Evolutionary conservation across 2,329 filamentous ascomycete species (phyloP), one percentile per base, ranked within the genome.

Genomic region (Calonectria hongkongensis): DNA sequence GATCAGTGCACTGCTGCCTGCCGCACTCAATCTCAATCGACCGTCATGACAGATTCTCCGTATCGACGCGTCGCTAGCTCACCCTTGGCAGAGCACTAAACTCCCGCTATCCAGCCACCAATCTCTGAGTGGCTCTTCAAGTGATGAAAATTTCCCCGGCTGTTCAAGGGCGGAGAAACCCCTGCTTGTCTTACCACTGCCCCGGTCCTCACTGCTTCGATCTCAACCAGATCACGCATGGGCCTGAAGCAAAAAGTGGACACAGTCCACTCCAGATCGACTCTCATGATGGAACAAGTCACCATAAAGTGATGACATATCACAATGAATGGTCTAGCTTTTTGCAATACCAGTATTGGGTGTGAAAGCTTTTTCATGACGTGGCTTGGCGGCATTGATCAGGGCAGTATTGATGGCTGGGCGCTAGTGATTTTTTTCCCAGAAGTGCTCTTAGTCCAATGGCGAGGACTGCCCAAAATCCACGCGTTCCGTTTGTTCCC

Each of bases 41-140:
- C 39, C 30, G n/a, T 13, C 18, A 39, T 58, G 51, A 39, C 30
- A 58, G 30, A 33, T 33, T 33, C 30, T 33, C 30, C 30, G n/a
- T 33, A 12, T 58, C 12, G 30, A 21, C 51, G 51, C 9, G 30
- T 25, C 13, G 15, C 25, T 56, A 13, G 18, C 30, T 8, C 30
- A 36, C n/a, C 10, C 10, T 36, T n/a, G 9, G 30, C 51, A 25
- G n/a, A 58, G 15, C 2, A 15, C 21, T 39, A 58, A 21, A 18
- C 51, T n/a, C 51, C 9, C 51, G 30, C 51, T 21, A 36, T 21
- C 8, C 51, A 58, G 51, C 51, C 51, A 58, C 51, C 51, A 58
- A 58, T 58, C 51, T 58, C 51, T 13, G 30, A 15, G 4, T 10
- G 33, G 16, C 28, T 1, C 27, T 2, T 33, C 28, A 16, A 30